Base-by-base conservation (phyloP, 345 rosid genomes). In the Eucalyptus marginata region DNA sequence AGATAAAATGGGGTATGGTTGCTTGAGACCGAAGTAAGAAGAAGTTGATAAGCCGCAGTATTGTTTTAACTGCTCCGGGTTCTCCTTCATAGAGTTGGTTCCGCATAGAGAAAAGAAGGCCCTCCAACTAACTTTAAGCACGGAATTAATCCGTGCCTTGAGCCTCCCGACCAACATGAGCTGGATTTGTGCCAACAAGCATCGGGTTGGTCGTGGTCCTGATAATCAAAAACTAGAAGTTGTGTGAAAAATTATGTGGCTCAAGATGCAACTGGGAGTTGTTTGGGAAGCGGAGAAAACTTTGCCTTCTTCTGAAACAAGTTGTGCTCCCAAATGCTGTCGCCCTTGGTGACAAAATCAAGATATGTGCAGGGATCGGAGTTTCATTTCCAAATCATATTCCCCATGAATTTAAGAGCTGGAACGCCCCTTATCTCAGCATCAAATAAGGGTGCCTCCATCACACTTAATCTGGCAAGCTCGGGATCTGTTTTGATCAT, bases 371-470 rank as follows among this genome's bases (percentile, higher is more conserved):
- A 33, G 43, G 64, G 47, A 59, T 33, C 10, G 27, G 5, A 59
- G n/a, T 43, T 80, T 92, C 91, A 95, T 93, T 87, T 95, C 96
- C 97, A 96, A 88, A 95, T 88, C 85, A 87, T 91, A 90, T 95
- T 93, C 17, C 96, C 97, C 96, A 95, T 94, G 91, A 93, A 96
- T 91, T 94, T 95, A 40, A 95, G 96, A 86, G 96, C 97, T 24
- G 97, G 96, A 89, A 96, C 94, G 24, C 98, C 98, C 91, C 96
- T 92, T 93, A 96, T 94, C 91, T 96, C 98, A 71, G 93, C 95
- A 89, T 96, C 97, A 88, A 93, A 89, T 89, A 96, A 90, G 14
- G 95, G 96, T 56, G 95, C 92, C 79, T 95, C 91, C 87, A 94
- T 89, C 90, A 93, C 50, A 90, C 92, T 93, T 91, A 96, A 91